Conservation (phyloP, 495 filamentous ascomycete species). For the Neurospora sp. region DNA sequence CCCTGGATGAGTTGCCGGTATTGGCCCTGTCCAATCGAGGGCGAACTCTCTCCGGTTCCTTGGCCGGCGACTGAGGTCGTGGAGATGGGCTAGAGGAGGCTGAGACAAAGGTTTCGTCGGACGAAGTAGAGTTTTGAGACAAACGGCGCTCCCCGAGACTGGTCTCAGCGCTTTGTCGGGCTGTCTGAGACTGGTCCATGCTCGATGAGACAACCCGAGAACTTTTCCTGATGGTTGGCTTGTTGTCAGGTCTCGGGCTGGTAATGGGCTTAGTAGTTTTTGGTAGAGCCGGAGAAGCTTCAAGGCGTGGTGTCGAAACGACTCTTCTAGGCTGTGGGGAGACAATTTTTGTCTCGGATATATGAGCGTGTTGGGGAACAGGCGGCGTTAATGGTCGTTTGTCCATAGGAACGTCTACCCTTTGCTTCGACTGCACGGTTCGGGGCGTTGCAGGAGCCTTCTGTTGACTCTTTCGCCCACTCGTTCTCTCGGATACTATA, state of each 20-base stretch:
- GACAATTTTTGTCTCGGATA: conserved; percentile 5
- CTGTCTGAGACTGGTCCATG: neutral
- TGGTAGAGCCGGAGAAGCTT: conserved; percentile 8
- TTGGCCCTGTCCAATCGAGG: conserved; percentile 3
- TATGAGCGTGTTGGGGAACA: neutral
- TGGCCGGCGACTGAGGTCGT: conserved; percentile 16
- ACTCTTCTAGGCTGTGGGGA: conserved; percentile 13
- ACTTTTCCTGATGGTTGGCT: neutral
- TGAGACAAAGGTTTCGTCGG: conserved; percentile 37
- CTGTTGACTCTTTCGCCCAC: neutral
- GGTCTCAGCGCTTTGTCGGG: neutral
- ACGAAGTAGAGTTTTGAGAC: conserved; percentile 25
- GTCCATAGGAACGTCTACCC: neutral
- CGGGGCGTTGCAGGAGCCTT: neutral
- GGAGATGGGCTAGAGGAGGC: conserved; percentile 33
- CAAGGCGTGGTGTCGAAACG: conserved; percentile 9
- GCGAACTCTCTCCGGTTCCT: neutral
- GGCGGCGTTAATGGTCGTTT: conserved; percentile 4
- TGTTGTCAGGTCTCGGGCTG: neutral
- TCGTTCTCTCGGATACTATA: neutral
- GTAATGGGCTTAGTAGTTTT: neutral
- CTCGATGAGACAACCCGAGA: neutral
- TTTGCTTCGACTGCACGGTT: neutral
- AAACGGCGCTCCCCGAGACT: conserved; percentile 1
- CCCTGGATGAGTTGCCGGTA: conserved; percentile 8